Evolutionary conservation across 2,329 filamentous ascomycete species (phyloP), one percentile per base, ranked within the genome.

Genomic region (Ophiostoma perfectum): DNA sequence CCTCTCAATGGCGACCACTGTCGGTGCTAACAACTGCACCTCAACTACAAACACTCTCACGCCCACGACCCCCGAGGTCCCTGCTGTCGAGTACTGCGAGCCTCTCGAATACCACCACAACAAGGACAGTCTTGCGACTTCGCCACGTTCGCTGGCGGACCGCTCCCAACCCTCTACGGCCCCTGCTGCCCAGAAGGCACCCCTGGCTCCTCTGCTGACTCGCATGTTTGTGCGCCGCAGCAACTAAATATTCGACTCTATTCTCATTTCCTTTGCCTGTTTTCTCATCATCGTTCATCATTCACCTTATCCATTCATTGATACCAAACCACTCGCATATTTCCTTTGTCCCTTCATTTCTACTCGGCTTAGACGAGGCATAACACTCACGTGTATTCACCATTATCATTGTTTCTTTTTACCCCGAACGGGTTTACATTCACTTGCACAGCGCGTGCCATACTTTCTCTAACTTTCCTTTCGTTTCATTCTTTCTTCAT

Each of bases 171-270:
- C 16, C 6, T 6, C 49, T 8, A 1, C 39, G 16, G 38, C 58
- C 58, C 27, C 38, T 14, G 60, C 60, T 42, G 39, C 60, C 16
- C 60, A 63, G 55, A 58, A 64, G 63, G 41, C 63, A 18, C 63
- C 63, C 18, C n/a, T 63, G n/a, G 69, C 67, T 3, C 69, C 69
- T 8, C 44, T 72, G 36, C 39, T 72, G 42, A 66, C 67, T 8
- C 70, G 71, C 7, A 72, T 72, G 71, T 72, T 72, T 72, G 70
- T 72, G n/a, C 70, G 71, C 14, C 70, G 71, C 4, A 72, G 69
- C 49, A 66, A 71, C 52, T 72, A 45, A 66, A 55, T 60, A 11
- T 4, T 49, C 41, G 5, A 27, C 27, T 55, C 47, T 52, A 41
- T 3, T n/a, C 16, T n/a, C 42, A 45, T 55, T 64, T 39, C 38